These are phyloP conservation scores for Coemansia sp. DNA, from an alignment of 192 early-diverging fungal species.

Conservation along the genomic window DNA sequence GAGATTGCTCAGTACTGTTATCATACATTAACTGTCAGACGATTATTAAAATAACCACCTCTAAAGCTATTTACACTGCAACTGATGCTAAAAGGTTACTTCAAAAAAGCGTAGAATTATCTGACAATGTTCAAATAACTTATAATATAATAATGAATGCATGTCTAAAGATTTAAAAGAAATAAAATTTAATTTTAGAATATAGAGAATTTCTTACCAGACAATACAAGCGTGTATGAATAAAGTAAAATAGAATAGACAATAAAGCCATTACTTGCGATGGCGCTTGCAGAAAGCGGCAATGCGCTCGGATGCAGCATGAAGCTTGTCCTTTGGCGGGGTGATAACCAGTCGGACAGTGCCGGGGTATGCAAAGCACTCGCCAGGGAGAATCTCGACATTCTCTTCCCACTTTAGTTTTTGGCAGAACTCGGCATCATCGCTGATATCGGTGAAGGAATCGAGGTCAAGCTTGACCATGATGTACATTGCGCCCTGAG, in stretches of 20 bases:
- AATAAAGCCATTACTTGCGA: constrained; percentile 35
- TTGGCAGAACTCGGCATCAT: constrained; percentile 81
- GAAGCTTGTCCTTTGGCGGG: constrained; percentile 71
- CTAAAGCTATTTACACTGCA: too few species aligned
- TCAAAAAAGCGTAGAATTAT: too few species aligned
- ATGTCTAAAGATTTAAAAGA: too few species aligned
- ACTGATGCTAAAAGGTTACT: too few species aligned
- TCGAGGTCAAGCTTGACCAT: constrained; percentile 76
- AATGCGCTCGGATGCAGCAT: constrained; percentile 75
- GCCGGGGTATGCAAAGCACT: constrained; percentile 80
- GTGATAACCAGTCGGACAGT: constrained; percentile 82
- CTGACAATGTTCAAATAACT: too few species aligned
- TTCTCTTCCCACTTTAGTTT: constrained; percentile 81
- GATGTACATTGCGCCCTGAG: constrained; percentile 93
- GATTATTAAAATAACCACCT: too few species aligned
- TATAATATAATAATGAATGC: too few species aligned
- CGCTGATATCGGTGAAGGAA: constrained; percentile 69
- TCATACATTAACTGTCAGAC: too few species aligned
- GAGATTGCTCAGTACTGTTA: too few species aligned
- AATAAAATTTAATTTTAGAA: too few species aligned
- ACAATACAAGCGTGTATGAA: too few species aligned
- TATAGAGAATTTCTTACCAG: too few species aligned
- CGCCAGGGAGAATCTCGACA: constrained; percentile 81
- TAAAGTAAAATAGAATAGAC: background rate
- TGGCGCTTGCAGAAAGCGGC: constrained; percentile 77